Base-by-base conservation (phyloP, 2,329 filamentous ascomycete genomes). In the Fusarium equiseti region DNA sequence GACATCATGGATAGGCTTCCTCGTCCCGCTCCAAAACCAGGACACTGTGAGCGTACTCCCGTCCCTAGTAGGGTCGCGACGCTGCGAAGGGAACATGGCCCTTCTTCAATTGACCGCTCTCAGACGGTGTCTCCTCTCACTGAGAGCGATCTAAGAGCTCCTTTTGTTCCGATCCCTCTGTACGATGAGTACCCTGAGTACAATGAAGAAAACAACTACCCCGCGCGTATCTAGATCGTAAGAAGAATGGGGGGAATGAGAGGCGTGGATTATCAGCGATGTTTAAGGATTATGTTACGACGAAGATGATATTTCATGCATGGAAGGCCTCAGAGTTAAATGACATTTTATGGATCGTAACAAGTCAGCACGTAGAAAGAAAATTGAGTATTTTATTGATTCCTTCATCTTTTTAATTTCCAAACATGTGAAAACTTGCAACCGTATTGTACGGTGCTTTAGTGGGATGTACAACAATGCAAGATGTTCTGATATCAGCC, bases 111-210 rank as follows among this genome's bases (percentile, higher is more conserved):
- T 20, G 48, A 55, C 20, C 63, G 63, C 10, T 13, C 16, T 12
- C 8, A 18, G 8, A 45, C 44, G 12, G 63, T 67, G 15, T 66
- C 63, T 5, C 63, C 63, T 18, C 63, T 67, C 9, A 66, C 56
- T 11, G 49, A 50, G 22, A 51, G 48, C 35, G 63, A 67, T 20
- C 42, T 22, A 6, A 49, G 29, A 3, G 63, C 49, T 6, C 63
- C 55, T 0, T 13, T 9, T 27, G 31, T 67, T n/a, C 16, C 22
- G 6, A 43, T 66, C 8, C 55, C 63, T 6, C 1, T 22, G 3
- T 15, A 66, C 13, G 62, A 54, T 15, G 62, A 66, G 31, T 45
- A 66, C 29, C 24, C 24, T 18, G 43, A 35, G 3, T 18, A 66
- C 13, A 38, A 54, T 18, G 49, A 55, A 27, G 35, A 66, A 27